A percentile compares a stretch with the other conserved stretches of the same genome.
phyloP scores from a whole-genome alignment of 116 monocot species.

The Trichopus zeylanicus region DNA sequence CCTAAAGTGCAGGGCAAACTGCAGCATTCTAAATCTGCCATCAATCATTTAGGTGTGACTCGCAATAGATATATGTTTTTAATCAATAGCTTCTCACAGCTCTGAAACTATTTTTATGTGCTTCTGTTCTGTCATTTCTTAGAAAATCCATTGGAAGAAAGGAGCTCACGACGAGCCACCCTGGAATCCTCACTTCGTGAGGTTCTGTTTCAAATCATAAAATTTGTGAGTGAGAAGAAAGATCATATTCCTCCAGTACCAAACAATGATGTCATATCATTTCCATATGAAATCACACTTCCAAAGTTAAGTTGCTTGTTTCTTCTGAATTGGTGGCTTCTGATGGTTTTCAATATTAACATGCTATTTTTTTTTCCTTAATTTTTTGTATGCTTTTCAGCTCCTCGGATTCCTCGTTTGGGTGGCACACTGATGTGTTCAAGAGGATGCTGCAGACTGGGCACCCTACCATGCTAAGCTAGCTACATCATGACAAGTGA shows the following conservation, averaged over 20 bases:
- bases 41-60: too few relatives aligned
- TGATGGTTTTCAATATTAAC: neutral
- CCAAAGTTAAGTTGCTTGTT: slow-evolving; percentile 52
- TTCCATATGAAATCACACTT: slow-evolving; percentile 75
- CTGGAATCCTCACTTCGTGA: slow-evolving; percentile 74
- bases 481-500: neutral
- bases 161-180: slow-evolving; percentile 37
- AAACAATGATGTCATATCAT: slow-evolving; percentile 64
- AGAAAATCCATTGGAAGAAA: slow-evolving; percentile 44
- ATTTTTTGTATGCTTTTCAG: slow-evolving; percentile 41
- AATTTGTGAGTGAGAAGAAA: slow-evolving; percentile 92
- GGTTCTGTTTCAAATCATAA: slow-evolving; percentile 84
- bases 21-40: neutral
- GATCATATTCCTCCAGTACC: slow-evolving; percentile 81
- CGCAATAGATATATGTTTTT: slow-evolving; percentile 35
- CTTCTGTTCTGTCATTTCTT: too few relatives aligned
- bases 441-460: slow-evolving; percentile 90
- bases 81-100: neutral
- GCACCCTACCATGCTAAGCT: slow-evolving; percentile 64
- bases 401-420: slow-evolving; percentile 83
- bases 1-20: slow-evolving; percentile 39
- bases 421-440: slow-evolving; percentile 68
- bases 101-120: too few relatives aligned
- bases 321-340: neutral
- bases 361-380: slow-evolving; percentile 9